Conservation (phyloP, 148 eudicot species). For the Chenopodium album region DNA sequence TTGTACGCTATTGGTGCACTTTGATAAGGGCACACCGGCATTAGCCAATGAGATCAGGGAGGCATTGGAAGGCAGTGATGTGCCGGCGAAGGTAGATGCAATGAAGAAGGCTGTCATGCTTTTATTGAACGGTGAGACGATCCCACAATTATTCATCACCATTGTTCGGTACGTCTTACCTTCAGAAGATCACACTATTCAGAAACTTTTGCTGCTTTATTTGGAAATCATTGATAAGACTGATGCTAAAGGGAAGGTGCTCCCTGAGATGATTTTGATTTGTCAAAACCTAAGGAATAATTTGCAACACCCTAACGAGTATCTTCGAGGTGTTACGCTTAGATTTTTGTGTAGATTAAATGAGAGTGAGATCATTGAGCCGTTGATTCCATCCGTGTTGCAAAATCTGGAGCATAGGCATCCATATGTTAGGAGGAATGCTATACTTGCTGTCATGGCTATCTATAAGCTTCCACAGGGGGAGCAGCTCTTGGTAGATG, state of each 20-base stretch:
- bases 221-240: constrained; percentile 80
- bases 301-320: constrained; percentile 77
- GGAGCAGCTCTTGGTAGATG: constrained; percentile 63
- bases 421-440: constrained; percentile 74
- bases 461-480: constrained; percentile 89
- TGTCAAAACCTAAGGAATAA: constrained; percentile 76
- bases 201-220: constrained; percentile 64
- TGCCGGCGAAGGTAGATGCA: constrained; percentile 57
- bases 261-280: constrained; percentile 77
- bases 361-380: constrained; percentile 68
- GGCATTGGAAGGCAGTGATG: constrained; percentile 74
- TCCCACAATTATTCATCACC: constrained; percentile 69
- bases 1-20: constrained; percentile 58
- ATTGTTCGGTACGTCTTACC: constrained; percentile 76
- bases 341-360: constrained; percentile 70
- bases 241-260: constrained; percentile 59
- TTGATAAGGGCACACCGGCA: constrained; percentile 80
- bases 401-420: constrained; percentile 67
- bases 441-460: constrained; percentile 63
- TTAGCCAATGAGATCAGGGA: constrained; percentile 79
- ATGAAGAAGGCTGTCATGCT: constrained; percentile 84
- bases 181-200: constrained; percentile 71
- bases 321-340: constrained; percentile 75
- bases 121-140: constrained; percentile 70
- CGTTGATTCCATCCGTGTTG: constrained; percentile 66